Base-by-base conservation (phyloP, 371 early-diverging fungal species). In the Lichtheimia ramosa region DNA sequence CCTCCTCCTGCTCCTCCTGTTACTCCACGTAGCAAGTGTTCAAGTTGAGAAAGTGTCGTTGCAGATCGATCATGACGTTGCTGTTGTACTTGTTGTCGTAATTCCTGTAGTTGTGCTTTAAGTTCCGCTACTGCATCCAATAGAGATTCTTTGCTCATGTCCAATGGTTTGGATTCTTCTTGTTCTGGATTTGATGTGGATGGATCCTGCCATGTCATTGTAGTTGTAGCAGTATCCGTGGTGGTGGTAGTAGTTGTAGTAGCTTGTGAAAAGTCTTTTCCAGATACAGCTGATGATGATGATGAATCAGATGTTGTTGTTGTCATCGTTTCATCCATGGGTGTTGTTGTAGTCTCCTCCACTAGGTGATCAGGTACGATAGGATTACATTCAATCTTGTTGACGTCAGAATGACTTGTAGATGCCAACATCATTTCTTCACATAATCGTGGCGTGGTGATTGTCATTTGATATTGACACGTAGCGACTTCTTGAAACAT, bases 401-500 rank as follows among this genome's bases (percentile, higher is more conserved):
- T 75, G 39, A 81, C 73, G 21, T 73, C 69, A 18, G 83, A 72
- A 5, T 79, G 70, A 3, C 69, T 65, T 25, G 70, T 63, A 8
- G 71, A 77, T 46, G 74, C 75, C 58, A 92, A 82, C 50, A 74
- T 71, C 46, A 81, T 66, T 48, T 89, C 89, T 40, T 78, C 77
- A 68, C 93, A 93, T 48, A 93, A 73, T 0, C 82, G 72, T 12
- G 89, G 85, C 2, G 92, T 89, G 48, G 83, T 72, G 25, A 93
- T 82, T 6, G 87, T 68, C 63, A 90, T 82, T n/a, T 83, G 77
- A 51, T 93, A 93, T 20, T 76, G 71, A 64, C 93, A 93, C 0
- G 81, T 86, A 5, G 83, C 61, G 0, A 76, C 62, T 62, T 93
- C 93, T 16, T 74, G 77, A 39, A 88, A 77, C 28, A 72, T 64